phyloP scores from a whole-genome alignment of 805 yeast genomes.

The Candida quercuum region DNA sequence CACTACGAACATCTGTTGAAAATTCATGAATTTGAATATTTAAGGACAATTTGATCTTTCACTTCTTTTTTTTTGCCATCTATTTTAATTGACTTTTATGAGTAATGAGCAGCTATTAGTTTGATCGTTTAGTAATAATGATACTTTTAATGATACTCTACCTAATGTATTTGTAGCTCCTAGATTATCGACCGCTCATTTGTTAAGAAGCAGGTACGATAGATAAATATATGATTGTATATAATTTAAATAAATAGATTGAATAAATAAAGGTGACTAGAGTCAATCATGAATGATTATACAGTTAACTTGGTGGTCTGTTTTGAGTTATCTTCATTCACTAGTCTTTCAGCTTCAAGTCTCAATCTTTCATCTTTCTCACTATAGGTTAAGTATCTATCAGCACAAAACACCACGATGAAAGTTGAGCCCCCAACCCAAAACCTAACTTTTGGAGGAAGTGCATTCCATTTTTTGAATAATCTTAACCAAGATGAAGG shows the following conservation, averaged over 20 bases:
- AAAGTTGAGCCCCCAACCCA: conserved; percentile 25
- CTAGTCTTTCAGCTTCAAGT: conserved; percentile 15
- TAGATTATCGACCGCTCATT: too few relatives aligned
- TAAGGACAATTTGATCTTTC: too few relatives aligned
- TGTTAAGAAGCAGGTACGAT: too few relatives aligned
- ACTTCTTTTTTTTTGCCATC: not conserved
- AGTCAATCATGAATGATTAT: not conserved
- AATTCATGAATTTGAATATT: not conserved
- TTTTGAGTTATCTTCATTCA: conserved; percentile 8
- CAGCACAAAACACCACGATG: conserved; percentile 22
- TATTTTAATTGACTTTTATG: too few relatives aligned
- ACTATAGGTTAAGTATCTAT: conserved; percentile 14
- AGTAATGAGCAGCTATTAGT: too few relatives aligned
- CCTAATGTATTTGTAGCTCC: too few relatives aligned
- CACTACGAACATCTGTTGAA: conserved; percentile 11
- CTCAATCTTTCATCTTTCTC: conserved; percentile 13
- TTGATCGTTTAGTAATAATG: too few relatives aligned
- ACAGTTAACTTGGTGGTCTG: conserved; percentile 1
- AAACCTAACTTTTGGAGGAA: conserved; percentile 21
- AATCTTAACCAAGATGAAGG: conserved; percentile 1
- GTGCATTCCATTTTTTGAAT: conserved; percentile 15
- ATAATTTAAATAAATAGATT: too few relatives aligned
- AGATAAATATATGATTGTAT: not conserved
- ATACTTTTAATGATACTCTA: not conserved
- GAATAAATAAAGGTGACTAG: too few relatives aligned